Evolutionary conservation across 106 monocot species (phyloP).

Genomic region (Phalaenopsis equestris): DNA sequence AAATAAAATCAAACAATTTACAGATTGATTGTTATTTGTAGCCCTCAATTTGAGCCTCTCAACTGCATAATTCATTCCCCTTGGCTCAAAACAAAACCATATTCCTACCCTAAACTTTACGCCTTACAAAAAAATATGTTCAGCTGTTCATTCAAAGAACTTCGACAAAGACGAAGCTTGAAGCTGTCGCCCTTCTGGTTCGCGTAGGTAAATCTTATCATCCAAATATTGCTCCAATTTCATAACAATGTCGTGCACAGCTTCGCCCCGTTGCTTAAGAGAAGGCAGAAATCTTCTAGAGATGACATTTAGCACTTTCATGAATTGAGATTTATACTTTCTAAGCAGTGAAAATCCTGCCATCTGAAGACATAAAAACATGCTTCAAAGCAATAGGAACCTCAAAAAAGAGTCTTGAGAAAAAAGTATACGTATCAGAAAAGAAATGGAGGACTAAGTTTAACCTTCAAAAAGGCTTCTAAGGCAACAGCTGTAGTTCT

Average conservation of each 20-base stretch:
- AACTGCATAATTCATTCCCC: too few species aligned
- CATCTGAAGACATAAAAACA: slow-evolving; percentile 34
- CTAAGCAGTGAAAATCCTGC: slow-evolving; percentile 61
- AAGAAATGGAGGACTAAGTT: not conserved
- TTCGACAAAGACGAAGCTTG: slow-evolving; percentile 30
- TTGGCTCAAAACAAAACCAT: too few species aligned
- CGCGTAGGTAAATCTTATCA: slow-evolving; percentile 27
- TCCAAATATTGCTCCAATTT: slow-evolving; percentile 59
- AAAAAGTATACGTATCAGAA: not conserved
- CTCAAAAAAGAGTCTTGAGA: too few species aligned
- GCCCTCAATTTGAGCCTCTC: too few species aligned
- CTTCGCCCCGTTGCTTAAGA: slow-evolving; percentile 38
- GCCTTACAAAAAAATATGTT: too few species aligned
- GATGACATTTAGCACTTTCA: slow-evolving; percentile 53
- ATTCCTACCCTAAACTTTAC: too few species aligned
- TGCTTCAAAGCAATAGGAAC: too few species aligned
- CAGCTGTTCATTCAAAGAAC: not conserved
- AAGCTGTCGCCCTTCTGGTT: slow-evolving; percentile 63
- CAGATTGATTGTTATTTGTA: too few species aligned
- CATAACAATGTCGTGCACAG: slow-evolving; percentile 18
- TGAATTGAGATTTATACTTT: slow-evolving; percentile 65
- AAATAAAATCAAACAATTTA: too few species aligned
- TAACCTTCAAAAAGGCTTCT: slow-evolving; percentile 76
- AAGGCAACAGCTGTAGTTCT: slow-evolving; percentile 54
- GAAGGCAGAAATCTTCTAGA: slow-evolving; percentile 39